Conservation (phyloP, 176 grass and related monocot genomes). For the Otatea glauca region DNA sequence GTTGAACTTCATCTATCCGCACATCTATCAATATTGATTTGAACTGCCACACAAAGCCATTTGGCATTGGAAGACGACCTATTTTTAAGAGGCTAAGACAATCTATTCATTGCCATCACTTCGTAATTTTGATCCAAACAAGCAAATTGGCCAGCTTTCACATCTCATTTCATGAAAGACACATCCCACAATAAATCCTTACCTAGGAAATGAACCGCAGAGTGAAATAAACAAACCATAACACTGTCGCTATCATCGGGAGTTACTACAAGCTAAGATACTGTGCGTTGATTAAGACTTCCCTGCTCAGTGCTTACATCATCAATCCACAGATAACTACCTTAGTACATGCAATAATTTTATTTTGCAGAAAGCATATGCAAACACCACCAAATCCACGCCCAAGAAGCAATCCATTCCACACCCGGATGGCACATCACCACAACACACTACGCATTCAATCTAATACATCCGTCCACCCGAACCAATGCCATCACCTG, state of each 20-base stretch:
- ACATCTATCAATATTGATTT: constrained; percentile 33
- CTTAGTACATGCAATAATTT: not conserved
- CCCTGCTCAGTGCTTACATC: not conserved
- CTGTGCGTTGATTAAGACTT: constrained; percentile 13
- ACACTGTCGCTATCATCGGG: constrained; percentile 44
- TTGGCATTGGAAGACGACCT: not conserved
- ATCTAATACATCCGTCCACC: constrained; percentile 18
- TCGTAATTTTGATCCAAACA: not conserved
- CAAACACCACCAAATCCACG: constrained; percentile 1
- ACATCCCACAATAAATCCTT: not conserved
- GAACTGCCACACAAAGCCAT: not conserved
- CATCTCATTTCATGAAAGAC: not conserved
- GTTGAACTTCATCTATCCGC: not conserved
- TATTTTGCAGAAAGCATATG: not conserved
- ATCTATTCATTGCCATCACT: not conserved
- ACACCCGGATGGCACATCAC: not conserved
- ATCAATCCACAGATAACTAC: not conserved
- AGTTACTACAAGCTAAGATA: not conserved
- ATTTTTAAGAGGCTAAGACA: not conserved
- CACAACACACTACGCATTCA: not conserved
- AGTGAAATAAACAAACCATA: constrained; percentile 21
- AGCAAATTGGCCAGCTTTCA: not conserved
- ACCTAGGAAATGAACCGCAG: not conserved
- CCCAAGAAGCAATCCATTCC: constrained; percentile 27
- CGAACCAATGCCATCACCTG: constrained; percentile 20